Evolutionary conservation across 179 eudicot genomes (phyloP), one percentile per base, ranked within the genome.

Genomic region (Spinacia oleracea): DNA sequence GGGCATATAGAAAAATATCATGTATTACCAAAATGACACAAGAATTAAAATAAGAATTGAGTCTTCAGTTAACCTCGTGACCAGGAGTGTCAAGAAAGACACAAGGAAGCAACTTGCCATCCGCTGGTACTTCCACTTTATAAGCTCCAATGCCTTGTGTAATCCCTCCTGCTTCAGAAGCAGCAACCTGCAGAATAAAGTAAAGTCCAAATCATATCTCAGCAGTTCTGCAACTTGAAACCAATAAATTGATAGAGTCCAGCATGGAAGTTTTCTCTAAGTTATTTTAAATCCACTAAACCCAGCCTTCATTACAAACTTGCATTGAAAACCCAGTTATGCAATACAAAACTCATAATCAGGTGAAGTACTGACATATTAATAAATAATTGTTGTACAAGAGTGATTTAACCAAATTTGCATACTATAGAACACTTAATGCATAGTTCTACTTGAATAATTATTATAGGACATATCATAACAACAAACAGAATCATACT

Each of bases 51-150:
- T 67, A 64, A 71, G 45, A 76, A 40, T 25, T 23, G n/a, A 40
- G 43, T 43, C 27, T 42, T 20, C 27, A 67, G 62, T 69, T 76
- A 82, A 91, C 97, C 96, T 93, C 99, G 27, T 96, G 99, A 45
- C 99, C 99, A 62, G 99, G 99, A 81, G 99, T 96, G 85, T 96
- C 99, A 56, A 96, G 97, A 82, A 96, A 96, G 86, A 96, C 96
- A 82, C 98, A 96, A 48, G 91, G 88, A 60, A 83, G 90, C 78
- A 77, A 72, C 81, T 87, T 89, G 53, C 92, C 98, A 82, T 96
- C 97, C 77, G 90, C 83, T 66, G 93, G 98, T 45, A 93, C 94
- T 75, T 87, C 88, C 77, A 96, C 97, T 86, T 84, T 91, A 88
- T 93, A 93, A 76, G 99, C 99, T 76, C 99, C 99, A 79, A 93